phyloP scores from a whole-genome alignment of 2,329 filamentous ascomycete species.

The Berkeleyomyces rouxiae region DNA sequence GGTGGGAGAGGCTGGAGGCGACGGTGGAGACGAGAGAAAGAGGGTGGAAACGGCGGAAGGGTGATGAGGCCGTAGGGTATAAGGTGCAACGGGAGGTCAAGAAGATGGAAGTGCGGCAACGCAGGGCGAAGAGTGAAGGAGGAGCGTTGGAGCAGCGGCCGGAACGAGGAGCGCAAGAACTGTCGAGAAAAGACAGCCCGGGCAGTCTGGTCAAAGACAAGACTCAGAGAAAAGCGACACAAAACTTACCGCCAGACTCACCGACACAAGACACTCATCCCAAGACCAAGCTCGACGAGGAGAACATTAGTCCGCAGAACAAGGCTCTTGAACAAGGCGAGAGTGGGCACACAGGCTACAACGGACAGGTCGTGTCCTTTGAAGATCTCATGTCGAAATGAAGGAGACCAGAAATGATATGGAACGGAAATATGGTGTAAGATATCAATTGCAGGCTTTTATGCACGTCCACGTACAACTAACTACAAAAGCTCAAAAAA shows the following conservation, averaged over 20 bases:
- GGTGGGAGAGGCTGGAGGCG: constrained; percentile 16
- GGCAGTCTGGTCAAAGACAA: neutral
- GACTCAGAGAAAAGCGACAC: neutral
- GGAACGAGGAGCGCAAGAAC: no score
- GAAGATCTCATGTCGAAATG: constrained; percentile 20
- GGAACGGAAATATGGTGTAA: neutral
- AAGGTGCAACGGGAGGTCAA: neutral
- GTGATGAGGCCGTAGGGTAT: neutral
- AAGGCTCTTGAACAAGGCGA: constrained; percentile 6
- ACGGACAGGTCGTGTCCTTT: constrained; percentile 21
- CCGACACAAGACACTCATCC: neutral
- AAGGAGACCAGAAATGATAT: neutral
- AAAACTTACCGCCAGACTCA: neutral
- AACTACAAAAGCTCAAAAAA: neutral
- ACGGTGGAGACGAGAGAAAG: constrained; percentile 13
- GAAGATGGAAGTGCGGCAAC: neutral
- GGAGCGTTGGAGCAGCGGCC: neutral
- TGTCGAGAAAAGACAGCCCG: neutral
- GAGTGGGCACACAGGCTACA: constrained; percentile 20
- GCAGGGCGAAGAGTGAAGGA: neutral
- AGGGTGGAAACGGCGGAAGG: neutral
- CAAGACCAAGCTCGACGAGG: constrained; percentile 20
- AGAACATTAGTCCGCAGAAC: constrained; percentile 18
- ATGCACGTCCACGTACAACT: neutral
- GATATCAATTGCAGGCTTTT: neutral